A percentile compares a stretch with the other conserved stretches of the same genome.
Evolutionary conservation across 1,284 basidiomycete species (phyloP).

Genomic region (Cutaneotrichosporon cavernicola): DNA sequence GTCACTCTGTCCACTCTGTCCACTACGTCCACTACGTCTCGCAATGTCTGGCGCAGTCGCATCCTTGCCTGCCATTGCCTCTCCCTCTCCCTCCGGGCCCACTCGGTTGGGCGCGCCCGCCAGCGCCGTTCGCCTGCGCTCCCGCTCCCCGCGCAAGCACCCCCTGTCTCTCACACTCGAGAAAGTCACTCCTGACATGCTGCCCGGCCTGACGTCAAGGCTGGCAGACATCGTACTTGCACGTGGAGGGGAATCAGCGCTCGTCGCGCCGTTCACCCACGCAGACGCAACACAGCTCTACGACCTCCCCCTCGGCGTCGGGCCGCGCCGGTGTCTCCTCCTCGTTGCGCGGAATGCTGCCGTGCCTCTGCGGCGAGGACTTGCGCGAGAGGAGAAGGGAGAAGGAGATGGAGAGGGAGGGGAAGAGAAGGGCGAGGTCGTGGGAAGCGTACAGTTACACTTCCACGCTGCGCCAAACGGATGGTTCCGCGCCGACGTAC

Average conservation of each 20-base stretch:
- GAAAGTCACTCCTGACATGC: neutral
- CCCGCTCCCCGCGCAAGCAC: neutral
- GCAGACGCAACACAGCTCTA: neutral
- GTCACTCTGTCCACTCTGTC: neutral
- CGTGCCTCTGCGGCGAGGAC: neutral
- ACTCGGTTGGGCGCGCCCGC: no score
- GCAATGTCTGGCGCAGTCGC: neutral
- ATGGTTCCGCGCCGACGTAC: neutral
- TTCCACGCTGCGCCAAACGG: conserved; percentile 7
- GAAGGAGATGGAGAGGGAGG: neutral
- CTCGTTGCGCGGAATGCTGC: neutral
- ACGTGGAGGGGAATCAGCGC: neutral
- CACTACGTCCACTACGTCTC: neutral
- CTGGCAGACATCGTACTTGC: neutral
- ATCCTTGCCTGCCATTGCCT: neutral
- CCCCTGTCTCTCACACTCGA: neutral
- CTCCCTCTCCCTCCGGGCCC: neutral
- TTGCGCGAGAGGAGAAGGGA: neutral
- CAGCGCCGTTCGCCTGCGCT: neutral
- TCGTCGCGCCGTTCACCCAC: neutral
- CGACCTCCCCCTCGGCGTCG: neutral
- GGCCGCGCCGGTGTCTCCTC: neutral
- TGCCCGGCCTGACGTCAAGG: neutral
- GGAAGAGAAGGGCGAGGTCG: conserved; percentile 2
- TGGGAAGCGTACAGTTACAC: neutral